Percentiles rank a stretch among this genome's conserved stretches.
Conservation (phyloP, 2,329 filamentous ascomycete species). For the Thermothelomyces thermophilus region DNA sequence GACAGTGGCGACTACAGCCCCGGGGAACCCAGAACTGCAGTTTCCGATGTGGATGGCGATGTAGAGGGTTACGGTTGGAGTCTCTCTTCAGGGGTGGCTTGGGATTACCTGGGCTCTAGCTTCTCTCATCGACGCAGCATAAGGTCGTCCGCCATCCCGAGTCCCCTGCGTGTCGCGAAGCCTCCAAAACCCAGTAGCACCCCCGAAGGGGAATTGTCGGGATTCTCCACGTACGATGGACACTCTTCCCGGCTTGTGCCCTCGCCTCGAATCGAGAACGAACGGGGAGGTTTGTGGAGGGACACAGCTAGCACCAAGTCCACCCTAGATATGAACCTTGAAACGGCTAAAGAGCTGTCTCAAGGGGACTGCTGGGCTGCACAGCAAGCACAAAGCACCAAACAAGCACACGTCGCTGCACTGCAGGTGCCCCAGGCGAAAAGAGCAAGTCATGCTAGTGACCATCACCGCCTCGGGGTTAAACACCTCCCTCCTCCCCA, state of each 20-base stretch:
- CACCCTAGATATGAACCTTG: constrained; percentile 5
- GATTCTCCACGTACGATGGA: not conserved
- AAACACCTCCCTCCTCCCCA: not conserved
- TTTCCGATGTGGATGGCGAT: constrained; percentile 17
- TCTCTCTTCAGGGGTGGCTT: constrained; percentile 1
- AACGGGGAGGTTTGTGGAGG: not conserved
- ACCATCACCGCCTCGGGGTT: not conserved
- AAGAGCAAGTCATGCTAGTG: not conserved
- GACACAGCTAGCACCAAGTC: not conserved
- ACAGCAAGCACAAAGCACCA: not conserved
- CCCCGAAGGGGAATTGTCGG: not conserved
- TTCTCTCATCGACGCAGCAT: not conserved
- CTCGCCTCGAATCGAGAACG: not conserved
- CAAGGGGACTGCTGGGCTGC: not conserved
- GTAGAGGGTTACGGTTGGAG: not conserved
- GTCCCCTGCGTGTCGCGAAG: constrained; percentile 6
- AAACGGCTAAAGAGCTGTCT: not conserved
- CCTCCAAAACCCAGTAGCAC: not conserved
- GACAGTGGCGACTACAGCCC: constrained; percentile 17
- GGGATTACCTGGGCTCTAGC: not conserved
- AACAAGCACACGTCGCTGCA: not conserved
- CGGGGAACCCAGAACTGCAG: constrained; percentile 13
- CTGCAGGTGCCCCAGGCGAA: not conserved
- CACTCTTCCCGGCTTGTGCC: not conserved
- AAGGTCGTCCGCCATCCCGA: not conserved